A percentile compares a stretch with the other conserved stretches of the same genome.
Conservation (phyloP, 345 rosid species). For the Rhizophora mangle region DNA sequence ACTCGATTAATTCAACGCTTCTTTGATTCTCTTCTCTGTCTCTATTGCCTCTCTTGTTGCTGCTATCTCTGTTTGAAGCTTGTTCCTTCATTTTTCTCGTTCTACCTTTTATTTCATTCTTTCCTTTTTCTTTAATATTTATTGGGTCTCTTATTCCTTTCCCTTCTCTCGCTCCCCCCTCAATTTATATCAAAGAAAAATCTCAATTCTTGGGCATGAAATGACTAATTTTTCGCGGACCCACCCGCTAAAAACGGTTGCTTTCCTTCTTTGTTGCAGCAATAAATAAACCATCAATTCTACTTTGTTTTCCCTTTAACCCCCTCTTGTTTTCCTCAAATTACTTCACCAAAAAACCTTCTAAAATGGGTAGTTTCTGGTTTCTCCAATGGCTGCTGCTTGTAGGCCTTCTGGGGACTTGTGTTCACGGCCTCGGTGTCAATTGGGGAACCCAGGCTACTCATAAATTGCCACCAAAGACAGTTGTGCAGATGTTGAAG, state of each 20-base stretch:
- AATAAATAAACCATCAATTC: background rate
- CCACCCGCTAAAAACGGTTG: constrained; percentile 15
- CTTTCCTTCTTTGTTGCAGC: constrained; percentile 6
- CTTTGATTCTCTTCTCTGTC: background rate
- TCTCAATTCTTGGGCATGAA: constrained; percentile 4
- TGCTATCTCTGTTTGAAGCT: background rate
- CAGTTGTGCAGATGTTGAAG: constrained; percentile 67
- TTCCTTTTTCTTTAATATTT: background rate
- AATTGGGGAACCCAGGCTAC: constrained; percentile 88
- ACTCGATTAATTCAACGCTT: background rate
- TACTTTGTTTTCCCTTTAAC: background rate
- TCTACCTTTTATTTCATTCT: background rate
- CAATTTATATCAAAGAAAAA: background rate
- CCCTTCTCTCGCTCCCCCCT: background rate
- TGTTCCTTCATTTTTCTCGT: background rate
- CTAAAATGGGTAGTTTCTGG: constrained; percentile 24
- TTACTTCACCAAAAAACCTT: background rate
- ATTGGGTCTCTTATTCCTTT: background rate
- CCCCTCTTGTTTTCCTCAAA: background rate
- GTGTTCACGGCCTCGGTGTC: constrained; percentile 61
- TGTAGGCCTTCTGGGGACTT: constrained; percentile 26
- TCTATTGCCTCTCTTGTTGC: background rate
- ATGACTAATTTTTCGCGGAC: constrained; percentile 17
- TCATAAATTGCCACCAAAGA: constrained; percentile 55
- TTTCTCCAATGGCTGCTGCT: constrained; percentile 26